Percentiles rank a stretch among this genome's conserved stretches.
These are phyloP conservation scores for Blakeslea trispora DNA, from an alignment of 371 early-diverging fungal genomes.

Conservation along the genomic window DNA sequence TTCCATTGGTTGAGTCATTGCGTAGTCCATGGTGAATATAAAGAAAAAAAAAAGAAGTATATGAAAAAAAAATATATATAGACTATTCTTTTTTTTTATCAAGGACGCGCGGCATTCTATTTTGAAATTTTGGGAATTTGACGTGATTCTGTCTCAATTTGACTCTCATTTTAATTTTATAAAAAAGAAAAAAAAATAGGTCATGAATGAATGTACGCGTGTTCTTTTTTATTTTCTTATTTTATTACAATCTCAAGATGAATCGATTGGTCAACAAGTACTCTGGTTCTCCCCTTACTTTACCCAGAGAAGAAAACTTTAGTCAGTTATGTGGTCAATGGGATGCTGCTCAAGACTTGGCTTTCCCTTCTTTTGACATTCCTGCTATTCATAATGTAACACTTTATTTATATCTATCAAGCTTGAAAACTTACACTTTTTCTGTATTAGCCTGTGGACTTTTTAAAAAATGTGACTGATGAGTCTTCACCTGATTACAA, in stretches of 20 bases:
- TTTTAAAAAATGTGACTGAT: slow-evolving; percentile 64
- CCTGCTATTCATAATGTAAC: slow-evolving; percentile 73
- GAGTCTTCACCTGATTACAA: slow-evolving; percentile 60
- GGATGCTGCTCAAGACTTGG: slow-evolving; percentile 67
- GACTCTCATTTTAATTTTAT: too few species aligned
- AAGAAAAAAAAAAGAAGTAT: neutral
- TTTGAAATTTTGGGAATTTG: too few species aligned
- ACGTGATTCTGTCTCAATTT: too few species aligned
- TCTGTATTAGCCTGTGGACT: slow-evolving; percentile 60
- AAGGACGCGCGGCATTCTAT: slow-evolving; percentile 20
- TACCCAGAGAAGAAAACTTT: slow-evolving; percentile 39
- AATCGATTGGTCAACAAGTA: slow-evolving; percentile 62
- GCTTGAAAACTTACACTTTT: neutral
- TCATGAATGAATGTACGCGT: too few species aligned
- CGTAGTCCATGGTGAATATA: slow-evolving; percentile 26
- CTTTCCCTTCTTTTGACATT: slow-evolving; percentile 74
- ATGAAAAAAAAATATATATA: slow-evolving; percentile 2
- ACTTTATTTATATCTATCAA: neutral
- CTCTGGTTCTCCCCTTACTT: slow-evolving; percentile 43
- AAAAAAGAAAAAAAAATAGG: too few species aligned
- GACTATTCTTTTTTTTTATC: too few species aligned
- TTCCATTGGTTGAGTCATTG: slow-evolving; percentile 37
- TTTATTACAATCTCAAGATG: slow-evolving; percentile 34
- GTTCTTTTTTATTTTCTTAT: slow-evolving; percentile 12
- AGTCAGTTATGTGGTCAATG: slow-evolving; percentile 47